Conservation (phyloP, 352 stramenopile species). For the Globisporangium canariense region DNA sequence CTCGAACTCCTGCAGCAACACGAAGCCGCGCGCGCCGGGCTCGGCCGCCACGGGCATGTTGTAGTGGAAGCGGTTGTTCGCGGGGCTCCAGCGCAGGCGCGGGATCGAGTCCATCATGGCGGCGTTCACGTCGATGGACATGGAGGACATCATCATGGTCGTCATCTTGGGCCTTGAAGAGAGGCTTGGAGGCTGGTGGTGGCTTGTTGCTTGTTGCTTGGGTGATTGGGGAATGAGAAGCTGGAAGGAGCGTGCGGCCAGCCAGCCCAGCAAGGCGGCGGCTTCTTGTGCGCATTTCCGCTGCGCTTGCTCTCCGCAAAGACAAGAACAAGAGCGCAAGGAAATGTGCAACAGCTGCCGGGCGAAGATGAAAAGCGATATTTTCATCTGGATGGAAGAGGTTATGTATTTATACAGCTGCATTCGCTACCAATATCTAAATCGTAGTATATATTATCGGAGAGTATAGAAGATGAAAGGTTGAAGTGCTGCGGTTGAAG, state of each 20-base stretch:
- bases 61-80: constrained; percentile 80
- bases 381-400: neutral
- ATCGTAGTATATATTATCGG: neutral
- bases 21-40: constrained; percentile 57
- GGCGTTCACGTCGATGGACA: constrained; percentile 34
- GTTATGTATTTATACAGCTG: neutral
- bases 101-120: constrained; percentile 56
- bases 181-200: constrained; percentile 3
- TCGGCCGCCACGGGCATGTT: constrained; percentile 60
- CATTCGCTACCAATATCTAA: neutral
- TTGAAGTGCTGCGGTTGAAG: constrained; percentile 12
- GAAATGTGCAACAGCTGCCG: neutral
- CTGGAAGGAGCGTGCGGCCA: neutral
- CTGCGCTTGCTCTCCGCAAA: constrained; percentile 2
- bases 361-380: neutral
- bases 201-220: constrained; percentile 14
- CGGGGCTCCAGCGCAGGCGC: constrained; percentile 62
- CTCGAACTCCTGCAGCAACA: constrained; percentile 69
- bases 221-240: constrained; percentile 8
- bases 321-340: constrained; percentile 6
- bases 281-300: neutral
- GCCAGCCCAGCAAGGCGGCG: too few species aligned
- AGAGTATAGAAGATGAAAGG: neutral
- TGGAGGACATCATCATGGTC: constrained; percentile 46
- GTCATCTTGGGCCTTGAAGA: constrained; percentile 25